Evolutionary conservation across 2,329 filamentous ascomycete genomes (phyloP).

Genomic region (Aspergillus thermomutatus): DNA sequence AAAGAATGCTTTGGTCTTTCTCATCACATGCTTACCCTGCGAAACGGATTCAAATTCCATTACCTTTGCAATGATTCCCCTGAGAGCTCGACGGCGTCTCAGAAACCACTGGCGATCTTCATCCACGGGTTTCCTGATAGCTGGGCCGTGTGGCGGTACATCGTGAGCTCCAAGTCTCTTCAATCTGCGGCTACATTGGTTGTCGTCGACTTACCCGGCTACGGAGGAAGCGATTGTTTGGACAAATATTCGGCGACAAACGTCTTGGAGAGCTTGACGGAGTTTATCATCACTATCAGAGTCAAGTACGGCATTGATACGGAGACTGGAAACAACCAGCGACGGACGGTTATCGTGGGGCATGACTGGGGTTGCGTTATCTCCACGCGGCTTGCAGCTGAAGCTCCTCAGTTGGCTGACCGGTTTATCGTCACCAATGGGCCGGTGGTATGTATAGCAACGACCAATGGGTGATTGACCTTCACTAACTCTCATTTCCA

Average conservation of each 20-base stretch:
- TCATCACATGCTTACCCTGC: conserved; percentile 52
- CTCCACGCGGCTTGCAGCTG: conserved; percentile 55
- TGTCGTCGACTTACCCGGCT: conserved; percentile 57
- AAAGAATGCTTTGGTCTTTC: conserved; percentile 45
- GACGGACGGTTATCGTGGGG: conserved; percentile 47
- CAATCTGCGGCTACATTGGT: conserved; percentile 45
- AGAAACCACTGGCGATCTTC: conserved; percentile 49
- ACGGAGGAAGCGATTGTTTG: conserved; percentile 55
- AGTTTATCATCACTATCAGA: conserved; percentile 52
- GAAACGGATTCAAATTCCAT: conserved; percentile 51
- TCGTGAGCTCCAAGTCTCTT: conserved; percentile 42
- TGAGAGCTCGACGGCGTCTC: conserved; percentile 14
- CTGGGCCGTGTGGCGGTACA: conserved; percentile 52
- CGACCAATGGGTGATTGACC: background rate
- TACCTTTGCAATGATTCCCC: conserved; percentile 47
- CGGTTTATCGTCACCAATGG: conserved; percentile 55
- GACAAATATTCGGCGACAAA: conserved; percentile 48
- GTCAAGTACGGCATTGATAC: conserved; percentile 42
- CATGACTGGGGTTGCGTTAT: conserved; percentile 57
- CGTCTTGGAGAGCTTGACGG: conserved; percentile 52
- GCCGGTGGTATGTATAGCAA: conserved; percentile 45
- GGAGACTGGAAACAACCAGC: conserved; percentile 30
- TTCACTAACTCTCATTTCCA: conserved; percentile 17
- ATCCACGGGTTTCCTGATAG: conserved; percentile 61
- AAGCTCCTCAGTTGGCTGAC: conserved; percentile 54